Base-by-base conservation (phyloP, 768 basidiomycete species). In the Brasilioporus rufonigricans region DNA sequence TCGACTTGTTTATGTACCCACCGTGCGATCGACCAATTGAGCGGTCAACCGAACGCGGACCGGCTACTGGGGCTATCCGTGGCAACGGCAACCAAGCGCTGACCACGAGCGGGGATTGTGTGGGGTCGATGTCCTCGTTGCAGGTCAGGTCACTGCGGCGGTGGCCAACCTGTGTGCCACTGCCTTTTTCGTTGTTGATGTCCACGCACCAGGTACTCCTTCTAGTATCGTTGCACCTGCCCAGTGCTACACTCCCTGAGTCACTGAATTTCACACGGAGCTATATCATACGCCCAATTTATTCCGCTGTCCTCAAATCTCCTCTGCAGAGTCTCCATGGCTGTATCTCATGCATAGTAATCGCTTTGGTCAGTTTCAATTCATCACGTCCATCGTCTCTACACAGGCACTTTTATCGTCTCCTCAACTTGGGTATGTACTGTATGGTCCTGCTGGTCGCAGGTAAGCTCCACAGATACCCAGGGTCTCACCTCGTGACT, bases 1-100 rank as follows among this genome's bases (percentile, higher is more conserved):
- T 27, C 7, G 27, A 33, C 44, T 39, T 8, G 31, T 63, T 65
- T 65, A 65, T 52, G 58, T 54, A 32, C 31, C 14, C 32, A n/a
- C 39, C 14, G 29, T 1, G 26, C 27, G 21, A 60, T 35, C 16
- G 24, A 39, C 51, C 36, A 32, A 36, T 48, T 24, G 36, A 35
- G 47, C 33, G 33, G 10, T 14, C 10, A 13, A 18, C 8, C 26
- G 32, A 2, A 24, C 38, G 32, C 59, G 50, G 60, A 12, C 52
- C 63, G 63, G 54, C 39, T 53, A 35, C 45, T 32, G 35, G 27
- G n/a, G 11, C 12, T 59, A 44, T 31, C 61, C 56, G 60, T 8
- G 14, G 13, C 11, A n/a, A 36, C 16, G 44, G n/a, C 13, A 19
- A 33, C 44, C 29, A 45, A 27, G 21, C 29, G 29, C 26, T 40